phyloP scores from a whole-genome alignment of 257 asterid species.

The Nicotiana undulata region DNA sequence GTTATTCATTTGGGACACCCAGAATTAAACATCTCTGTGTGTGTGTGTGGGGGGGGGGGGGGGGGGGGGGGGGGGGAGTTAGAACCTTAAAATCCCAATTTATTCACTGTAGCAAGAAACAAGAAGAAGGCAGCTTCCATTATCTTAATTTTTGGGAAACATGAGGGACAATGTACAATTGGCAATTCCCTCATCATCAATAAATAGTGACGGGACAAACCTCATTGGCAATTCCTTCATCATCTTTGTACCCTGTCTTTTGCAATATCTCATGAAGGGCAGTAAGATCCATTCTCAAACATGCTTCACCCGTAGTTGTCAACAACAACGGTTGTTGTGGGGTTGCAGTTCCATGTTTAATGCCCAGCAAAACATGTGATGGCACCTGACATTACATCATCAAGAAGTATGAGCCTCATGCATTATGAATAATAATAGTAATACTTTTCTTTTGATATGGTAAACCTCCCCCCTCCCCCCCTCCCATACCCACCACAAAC shows the following conservation, averaged over 20 bases:
- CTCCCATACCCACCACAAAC: no score
- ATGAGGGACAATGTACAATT: not conserved
- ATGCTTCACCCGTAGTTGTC: constrained; percentile 68
- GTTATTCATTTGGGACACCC: not conserved
- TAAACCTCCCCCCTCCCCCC: no score
- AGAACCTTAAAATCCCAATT: not conserved
- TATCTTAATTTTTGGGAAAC: not conserved
- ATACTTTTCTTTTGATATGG: not conserved
- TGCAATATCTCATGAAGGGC: constrained; percentile 79
- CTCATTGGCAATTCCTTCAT: constrained; percentile 89
- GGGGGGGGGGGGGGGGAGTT: not conserved
- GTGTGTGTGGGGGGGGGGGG: no score
- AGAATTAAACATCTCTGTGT: not conserved
- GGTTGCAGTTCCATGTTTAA: constrained; percentile 30
- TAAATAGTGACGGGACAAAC: constrained; percentile 17
- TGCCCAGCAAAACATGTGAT: constrained; percentile 45
- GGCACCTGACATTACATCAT: constrained; percentile 41
- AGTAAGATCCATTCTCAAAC: constrained; percentile 79
- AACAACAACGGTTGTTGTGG: constrained; percentile 29
- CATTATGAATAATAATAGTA: not conserved
- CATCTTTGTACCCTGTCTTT: constrained; percentile 70
- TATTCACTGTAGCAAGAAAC: not conserved
- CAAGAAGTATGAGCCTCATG: not conserved
- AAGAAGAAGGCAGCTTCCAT: not conserved
- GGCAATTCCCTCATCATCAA: not conserved